Conservation (phyloP, 2,329 filamentous ascomycete species). For the Aquanectria penicillioides region DNA sequence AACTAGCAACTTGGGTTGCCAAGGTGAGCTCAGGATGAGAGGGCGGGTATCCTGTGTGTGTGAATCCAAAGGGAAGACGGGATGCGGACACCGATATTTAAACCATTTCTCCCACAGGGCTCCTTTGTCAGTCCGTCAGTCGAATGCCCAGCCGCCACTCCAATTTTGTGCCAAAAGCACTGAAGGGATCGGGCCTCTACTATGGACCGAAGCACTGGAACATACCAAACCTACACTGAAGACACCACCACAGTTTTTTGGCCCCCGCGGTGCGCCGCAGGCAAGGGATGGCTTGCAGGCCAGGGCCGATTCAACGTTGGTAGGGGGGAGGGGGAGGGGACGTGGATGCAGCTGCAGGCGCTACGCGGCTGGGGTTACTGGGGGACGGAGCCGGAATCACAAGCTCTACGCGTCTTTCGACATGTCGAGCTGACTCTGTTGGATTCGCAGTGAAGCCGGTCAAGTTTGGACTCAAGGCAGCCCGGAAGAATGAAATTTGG, state of each 20-base stretch:
- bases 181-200: too few relatives aligned
- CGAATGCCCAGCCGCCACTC: too few relatives aligned
- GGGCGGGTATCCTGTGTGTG: not conserved
- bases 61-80: not conserved
- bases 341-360: conserved; percentile 5
- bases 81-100: conserved; percentile 7
- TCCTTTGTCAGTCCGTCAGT: not conserved
- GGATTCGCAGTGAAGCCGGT: too few relatives aligned
- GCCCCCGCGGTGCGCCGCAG: conserved; percentile 8
- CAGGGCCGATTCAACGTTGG: conserved; percentile 3
- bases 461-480: too few relatives aligned
- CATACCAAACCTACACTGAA: too few relatives aligned
- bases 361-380: not conserved
- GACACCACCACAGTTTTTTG: not conserved
- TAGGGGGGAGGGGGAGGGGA: not conserved
- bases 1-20: not conserved
- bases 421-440: too few relatives aligned
- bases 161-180: too few relatives aligned
- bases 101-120: not conserved
- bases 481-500: too few relatives aligned
- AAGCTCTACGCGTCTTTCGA: not conserved
- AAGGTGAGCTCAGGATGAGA: not conserved
- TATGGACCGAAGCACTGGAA: conserved; percentile 1
- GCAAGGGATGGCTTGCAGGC: too few relatives aligned
- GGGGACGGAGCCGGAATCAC: not conserved